Evolutionary conservation across 257 asterid genomes (phyloP), one percentile per base, ranked within the genome.

Genomic region (Dorcoceras hygrometricum): DNA sequence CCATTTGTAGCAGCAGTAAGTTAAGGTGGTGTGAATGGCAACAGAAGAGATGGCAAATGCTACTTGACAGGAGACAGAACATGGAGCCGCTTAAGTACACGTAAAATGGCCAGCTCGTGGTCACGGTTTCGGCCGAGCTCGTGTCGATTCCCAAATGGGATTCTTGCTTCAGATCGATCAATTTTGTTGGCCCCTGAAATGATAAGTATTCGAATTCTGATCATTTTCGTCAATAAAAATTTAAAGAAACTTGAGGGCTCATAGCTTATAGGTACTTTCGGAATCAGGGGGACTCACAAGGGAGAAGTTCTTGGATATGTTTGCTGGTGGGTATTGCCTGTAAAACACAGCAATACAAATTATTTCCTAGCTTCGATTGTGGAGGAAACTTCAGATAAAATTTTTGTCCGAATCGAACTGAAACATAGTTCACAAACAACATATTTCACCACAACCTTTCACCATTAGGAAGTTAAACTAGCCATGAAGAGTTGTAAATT

Each of bases 31-130:
- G 82, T 5, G 99, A 90, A 36, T 90, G 99, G 83, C 99, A 94
- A 2, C 76, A 88, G 66, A 94, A 85, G 75, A 90, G 96, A 66
- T 90, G 99, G 79, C 99, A 94, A 19, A 59, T 59, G 80, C 85
- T 94, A 76, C 97, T 94, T 51, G 91, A 85, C 43, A 94, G 84
- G 64, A 94, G 99, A 74, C 99, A 90, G 75, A 90, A 82, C 97
- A 94, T 90, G 1, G 96, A 80, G 2, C 99, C 97, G 4, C 70
- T 70, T 5, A 94, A 69, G 79, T 87, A 94, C 22, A 88, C 86
- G 48, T 83, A 90, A 66, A 94, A 88, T 51, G 99, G 99, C 99
- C 99, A 94, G 69, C 73, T 72, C 73, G 89, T 76, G 11, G 77
- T 53, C 16, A 69, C 23, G n/a, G 39, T 71, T 39, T 83, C 86